Evolutionary conservation across 2,329 filamentous ascomycete species (phyloP).

Genomic region (Zopfia rhizophila): DNA sequence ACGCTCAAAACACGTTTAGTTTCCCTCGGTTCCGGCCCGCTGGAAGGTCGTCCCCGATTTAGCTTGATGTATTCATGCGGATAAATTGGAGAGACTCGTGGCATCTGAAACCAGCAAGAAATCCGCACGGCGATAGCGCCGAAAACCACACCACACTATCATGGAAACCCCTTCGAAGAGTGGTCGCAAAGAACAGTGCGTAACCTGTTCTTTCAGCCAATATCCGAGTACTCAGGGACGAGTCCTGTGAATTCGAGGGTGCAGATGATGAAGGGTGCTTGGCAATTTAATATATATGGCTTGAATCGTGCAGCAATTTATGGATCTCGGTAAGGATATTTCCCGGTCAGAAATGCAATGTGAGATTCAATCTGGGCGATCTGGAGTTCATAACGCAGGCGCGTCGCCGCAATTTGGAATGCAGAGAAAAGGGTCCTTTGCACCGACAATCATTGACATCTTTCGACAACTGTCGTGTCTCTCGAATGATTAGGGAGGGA

Average conservation of each 20-base stretch:
- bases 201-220: slow-evolving; percentile 2
- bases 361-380: slow-evolving; percentile 11
- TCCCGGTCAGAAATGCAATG: slow-evolving; percentile 23
- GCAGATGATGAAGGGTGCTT: slow-evolving; percentile 3
- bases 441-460: not conserved
- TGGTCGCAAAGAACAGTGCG: not conserved
- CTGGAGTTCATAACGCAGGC: slow-evolving; percentile 9
- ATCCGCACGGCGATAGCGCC: no score
- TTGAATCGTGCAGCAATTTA: not conserved
- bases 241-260: not conserved
- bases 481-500: no score
- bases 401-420: slow-evolving; percentile 3
- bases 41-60: slow-evolving; percentile 3
- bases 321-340: slow-evolving; percentile 25
- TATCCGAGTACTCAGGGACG: not conserved
- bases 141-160: not conserved
- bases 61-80: slow-evolving; percentile 11
- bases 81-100: slow-evolving; percentile 11
- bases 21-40: slow-evolving; percentile 8
- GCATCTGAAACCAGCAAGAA: no score
- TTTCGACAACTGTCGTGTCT: no score
- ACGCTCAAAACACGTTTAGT: not conserved
- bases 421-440: slow-evolving; percentile 2
- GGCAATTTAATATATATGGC: slow-evolving; percentile 4
- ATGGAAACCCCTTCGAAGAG: not conserved